Conservation (phyloP, 371 early-diverging fungal genomes). For the Syncephalastrum sp. region DNA sequence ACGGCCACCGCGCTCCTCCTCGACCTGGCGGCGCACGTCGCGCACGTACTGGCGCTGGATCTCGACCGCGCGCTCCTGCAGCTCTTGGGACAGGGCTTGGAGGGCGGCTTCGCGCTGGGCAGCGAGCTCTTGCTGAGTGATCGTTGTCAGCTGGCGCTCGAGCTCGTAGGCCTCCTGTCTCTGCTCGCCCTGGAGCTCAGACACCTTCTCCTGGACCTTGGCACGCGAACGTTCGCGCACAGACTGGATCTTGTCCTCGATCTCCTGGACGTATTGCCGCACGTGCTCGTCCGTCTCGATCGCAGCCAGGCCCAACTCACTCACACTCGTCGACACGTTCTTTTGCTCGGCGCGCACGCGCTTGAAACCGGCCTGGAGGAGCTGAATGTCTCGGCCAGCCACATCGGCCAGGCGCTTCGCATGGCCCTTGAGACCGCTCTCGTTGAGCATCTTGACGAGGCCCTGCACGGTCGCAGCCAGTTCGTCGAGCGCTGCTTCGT, state of each 20-base stretch:
- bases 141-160: constrained; percentile 20
- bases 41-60: constrained; percentile 60
- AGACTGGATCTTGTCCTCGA: constrained; percentile 15
- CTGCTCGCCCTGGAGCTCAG: constrained; percentile 39
- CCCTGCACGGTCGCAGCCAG: constrained; percentile 32
- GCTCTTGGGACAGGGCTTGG: constrained; percentile 36
- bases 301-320: constrained; percentile 9
- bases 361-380: constrained; percentile 24
- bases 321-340: constrained; percentile 17
- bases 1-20: constrained; percentile 88
- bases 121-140: constrained; percentile 38
- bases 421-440: constrained; percentile 42
- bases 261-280: constrained; percentile 6
- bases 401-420: constrained; percentile 39
- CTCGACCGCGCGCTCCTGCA: constrained; percentile 51
- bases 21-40: constrained; percentile 79
- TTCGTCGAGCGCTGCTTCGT: constrained; percentile 23
- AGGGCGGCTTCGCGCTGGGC: constrained; percentile 38
- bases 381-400: constrained; percentile 32
- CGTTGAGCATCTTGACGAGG: constrained; percentile 35
- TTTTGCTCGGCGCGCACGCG: constrained; percentile 24
- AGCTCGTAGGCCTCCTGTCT: constrained; percentile 31
- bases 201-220: constrained; percentile 36
- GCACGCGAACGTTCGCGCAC: constrained; percentile 16
- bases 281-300: constrained; percentile 20